phyloP scores from a whole-genome alignment of 129 eudicot genomes.

The Tagetes erecta region DNA sequence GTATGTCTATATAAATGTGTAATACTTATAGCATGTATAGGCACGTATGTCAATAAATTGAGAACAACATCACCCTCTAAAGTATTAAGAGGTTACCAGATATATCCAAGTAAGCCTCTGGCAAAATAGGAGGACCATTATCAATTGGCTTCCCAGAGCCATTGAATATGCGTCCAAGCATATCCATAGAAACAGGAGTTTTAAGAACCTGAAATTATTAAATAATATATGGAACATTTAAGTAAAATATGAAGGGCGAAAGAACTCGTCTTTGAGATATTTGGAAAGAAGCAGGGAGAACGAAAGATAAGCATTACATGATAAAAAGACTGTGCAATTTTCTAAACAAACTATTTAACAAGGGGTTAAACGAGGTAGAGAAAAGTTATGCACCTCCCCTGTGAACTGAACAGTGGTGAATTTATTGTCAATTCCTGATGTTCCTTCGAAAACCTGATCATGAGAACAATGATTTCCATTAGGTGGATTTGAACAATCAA shows the following conservation, averaged over 20 bases:
- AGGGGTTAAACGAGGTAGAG: not conserved
- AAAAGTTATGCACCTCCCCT: constrained; percentile 64
- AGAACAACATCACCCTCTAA: not conserved
- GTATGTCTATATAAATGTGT: not conserved
- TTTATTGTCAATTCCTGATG: constrained; percentile 97
- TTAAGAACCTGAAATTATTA: constrained; percentile 62
- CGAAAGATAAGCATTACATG: not conserved
- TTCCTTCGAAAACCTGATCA: constrained; percentile 92
- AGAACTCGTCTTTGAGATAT: not conserved
- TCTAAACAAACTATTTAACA: not conserved
- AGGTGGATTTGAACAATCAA: not conserved
- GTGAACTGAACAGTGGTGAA: constrained; percentile 95
- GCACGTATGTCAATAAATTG: not conserved
- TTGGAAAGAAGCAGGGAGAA: not conserved
- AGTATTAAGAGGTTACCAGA: constrained; percentile 50
- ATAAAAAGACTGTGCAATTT: not conserved
- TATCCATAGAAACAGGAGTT: constrained; percentile 94
- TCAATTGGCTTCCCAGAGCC: constrained; percentile 98
- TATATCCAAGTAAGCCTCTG: constrained; percentile 88
- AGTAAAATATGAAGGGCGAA: not conserved
- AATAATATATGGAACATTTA: not conserved
- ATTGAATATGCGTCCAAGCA: constrained; percentile 98
- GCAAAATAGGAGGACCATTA: constrained; percentile 94
- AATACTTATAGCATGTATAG: not conserved
- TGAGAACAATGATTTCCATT: constrained; percentile 11